A percentile compares a stretch with the other conserved stretches of the same genome.
Evolutionary conservation across 331 rosid genomes (phyloP).

Genomic region (Malus hybrid): DNA sequence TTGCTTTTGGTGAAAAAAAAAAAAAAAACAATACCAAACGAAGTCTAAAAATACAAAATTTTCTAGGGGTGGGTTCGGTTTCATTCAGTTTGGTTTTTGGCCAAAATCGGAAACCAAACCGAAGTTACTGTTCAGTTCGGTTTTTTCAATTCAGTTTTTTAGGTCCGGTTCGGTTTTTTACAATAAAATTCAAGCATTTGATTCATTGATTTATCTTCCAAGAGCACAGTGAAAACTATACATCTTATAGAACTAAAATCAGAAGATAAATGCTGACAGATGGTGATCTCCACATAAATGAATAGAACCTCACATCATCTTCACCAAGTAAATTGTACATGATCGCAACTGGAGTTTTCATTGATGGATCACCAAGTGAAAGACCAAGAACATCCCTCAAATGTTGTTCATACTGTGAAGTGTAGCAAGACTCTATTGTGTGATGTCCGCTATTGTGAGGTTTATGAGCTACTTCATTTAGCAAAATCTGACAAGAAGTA

Average conservation of each 20-base stretch:
- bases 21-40: no score
- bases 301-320: slow-evolving; percentile 53
- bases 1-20: no score
- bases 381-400: slow-evolving; percentile 87
- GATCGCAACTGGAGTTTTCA: slow-evolving; percentile 71
- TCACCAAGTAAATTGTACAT: slow-evolving; percentile 84
- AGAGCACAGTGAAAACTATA: background rate
- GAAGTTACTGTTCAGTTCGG: no score
- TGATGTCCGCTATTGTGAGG: slow-evolving; percentile 92
- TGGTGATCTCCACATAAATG: background rate
- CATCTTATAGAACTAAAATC: background rate
- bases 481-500: slow-evolving; percentile 45
- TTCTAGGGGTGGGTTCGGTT: no score
- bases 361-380: slow-evolving; percentile 81
- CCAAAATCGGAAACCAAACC: no score
- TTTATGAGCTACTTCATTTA: slow-evolving; percentile 89
- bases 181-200: background rate
- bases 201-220: background rate
- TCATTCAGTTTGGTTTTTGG: no score
- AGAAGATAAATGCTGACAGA: background rate
- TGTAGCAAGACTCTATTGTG: slow-evolving; percentile 73
- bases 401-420: slow-evolving; percentile 83
- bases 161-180: no score
- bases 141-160: no score
- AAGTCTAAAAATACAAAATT: no score